These are phyloP conservation scores for Metroxylon sagu DNA, from an alignment of 176 grass and related monocot genomes.

Conservation along the genomic window DNA sequence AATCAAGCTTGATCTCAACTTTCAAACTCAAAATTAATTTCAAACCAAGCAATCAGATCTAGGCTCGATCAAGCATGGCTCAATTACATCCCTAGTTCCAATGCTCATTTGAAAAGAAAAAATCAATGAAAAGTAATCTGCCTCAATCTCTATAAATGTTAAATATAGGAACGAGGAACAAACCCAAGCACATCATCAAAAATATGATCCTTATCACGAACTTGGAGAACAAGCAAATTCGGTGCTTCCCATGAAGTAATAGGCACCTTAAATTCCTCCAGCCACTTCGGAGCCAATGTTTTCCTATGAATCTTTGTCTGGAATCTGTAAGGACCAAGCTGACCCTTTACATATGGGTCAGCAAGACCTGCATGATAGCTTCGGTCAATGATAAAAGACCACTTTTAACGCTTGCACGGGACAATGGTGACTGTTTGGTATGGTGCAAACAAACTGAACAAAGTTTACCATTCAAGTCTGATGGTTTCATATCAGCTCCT, in stretches of 20 bases:
- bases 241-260: conserved; percentile 71
- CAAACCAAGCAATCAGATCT: no score
- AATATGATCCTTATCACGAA: conserved; percentile 83
- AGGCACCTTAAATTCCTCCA: conserved; percentile 91
- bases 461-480: conserved; percentile 83
- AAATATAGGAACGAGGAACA: conserved; percentile 8
- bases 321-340: conserved; percentile 65
- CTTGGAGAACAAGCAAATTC: conserved; percentile 69
- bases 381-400: background rate
- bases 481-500: conserved; percentile 89
- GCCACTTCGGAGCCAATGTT: conserved; percentile 78
- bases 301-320: conserved; percentile 76
- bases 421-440: no score
- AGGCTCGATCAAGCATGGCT: no score
- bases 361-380: conserved; percentile 52
- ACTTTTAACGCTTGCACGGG: background rate
- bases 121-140: no score
- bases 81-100: no score
- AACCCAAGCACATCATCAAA: conserved; percentile 94
- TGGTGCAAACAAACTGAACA: conserved; percentile 13
- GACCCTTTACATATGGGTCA: conserved; percentile 89
- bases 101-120: no score
- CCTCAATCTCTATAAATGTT: no score
- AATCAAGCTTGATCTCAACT: no score
- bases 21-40: no score